Base-by-base conservation (phyloP, 495 filamentous ascomycete genomes). In the Hapsidospora chrysogenum region DNA sequence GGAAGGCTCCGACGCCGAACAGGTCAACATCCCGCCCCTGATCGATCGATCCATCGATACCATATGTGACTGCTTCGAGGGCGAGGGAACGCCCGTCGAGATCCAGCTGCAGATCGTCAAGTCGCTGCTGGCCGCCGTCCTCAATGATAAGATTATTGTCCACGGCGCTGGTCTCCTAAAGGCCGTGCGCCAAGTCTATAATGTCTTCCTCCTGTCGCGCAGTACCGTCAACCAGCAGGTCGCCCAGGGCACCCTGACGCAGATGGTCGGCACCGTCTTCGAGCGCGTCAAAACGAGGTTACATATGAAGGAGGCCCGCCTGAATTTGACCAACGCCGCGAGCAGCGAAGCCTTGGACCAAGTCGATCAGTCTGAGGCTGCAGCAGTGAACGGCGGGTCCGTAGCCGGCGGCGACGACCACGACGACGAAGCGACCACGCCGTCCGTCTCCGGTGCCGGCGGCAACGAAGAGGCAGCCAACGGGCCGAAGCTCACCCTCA, bases 41-140 rank as follows among this genome's bases (percentile, higher is more conserved):
- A 95, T 99, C 51, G 92, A 99, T 53, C 74, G 85, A 42, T 92
- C 92, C 30, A 99, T 99, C 45, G 92, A 99, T 56, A 93, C 87
- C 25, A 96, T 99, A 57, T 96, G 92, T 65, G 87, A 96, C 49
- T 99, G 92, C 51, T 99, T 96, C 45, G 84, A 95, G 45, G 86
- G 89, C 41, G 92, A 99, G 49, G 79, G 78, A 3, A 96, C 92
- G 1, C 75, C 76, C 9, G 69, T 78, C 34, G 84, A 93, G 45
- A 78, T 94, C 18, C 89, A 99, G 53, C 68, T 95, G 44, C 92
- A 99, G 56, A 99, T 99, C 44, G 81, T 99, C 50, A 93, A 95
- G 58, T 94, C 89, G 0, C 61, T 99, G 38, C 64, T 99, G 17
- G 86, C 92, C 14, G 92, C 92, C 2, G 87, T 99, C 5, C 54